phyloP scores from a whole-genome alignment of 352 stramenopile genomes.

The Discostella stelligera region DNA sequence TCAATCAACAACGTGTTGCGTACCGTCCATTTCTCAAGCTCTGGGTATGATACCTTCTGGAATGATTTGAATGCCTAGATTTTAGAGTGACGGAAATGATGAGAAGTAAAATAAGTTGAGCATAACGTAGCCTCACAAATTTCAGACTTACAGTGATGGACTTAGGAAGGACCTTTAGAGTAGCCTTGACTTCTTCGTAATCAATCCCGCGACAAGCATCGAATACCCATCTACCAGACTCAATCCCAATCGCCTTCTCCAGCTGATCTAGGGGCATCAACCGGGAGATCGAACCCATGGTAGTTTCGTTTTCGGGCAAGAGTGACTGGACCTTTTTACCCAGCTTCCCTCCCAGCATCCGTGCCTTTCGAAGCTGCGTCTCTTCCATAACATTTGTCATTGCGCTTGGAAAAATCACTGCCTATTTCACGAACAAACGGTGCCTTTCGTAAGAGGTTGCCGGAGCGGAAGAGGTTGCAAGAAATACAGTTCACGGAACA shows the following conservation, averaged over 20 bases:
- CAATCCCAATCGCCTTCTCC: slow-evolving; percentile 50
- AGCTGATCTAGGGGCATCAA: slow-evolving; percentile 64
- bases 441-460: not conserved
- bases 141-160: slow-evolving; percentile 57
- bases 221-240: slow-evolving; percentile 56
- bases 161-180: slow-evolving; percentile 65
- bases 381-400: slow-evolving; percentile 63
- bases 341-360: slow-evolving; percentile 77
- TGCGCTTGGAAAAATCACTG: slow-evolving; percentile 56
- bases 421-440: slow-evolving; percentile 10
- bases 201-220: slow-evolving; percentile 66
- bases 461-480: not conserved
- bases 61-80: slow-evolving; percentile 76
- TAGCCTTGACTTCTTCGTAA: slow-evolving; percentile 65
- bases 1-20: not conserved
- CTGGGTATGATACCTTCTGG: slow-evolving; percentile 38
- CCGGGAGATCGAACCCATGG: slow-evolving; percentile 63
- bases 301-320: slow-evolving; percentile 48
- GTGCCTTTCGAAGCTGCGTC: slow-evolving; percentile 72
- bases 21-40: slow-evolving; percentile 47
- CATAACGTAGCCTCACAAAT: not conserved
- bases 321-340: slow-evolving; percentile 55
- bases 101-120: not conserved
- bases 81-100: not conserved
- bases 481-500: not conserved